Evolutionary conservation across 169 alveolate species (phyloP).

Genomic region (Plasmodium gonderi): DNA sequence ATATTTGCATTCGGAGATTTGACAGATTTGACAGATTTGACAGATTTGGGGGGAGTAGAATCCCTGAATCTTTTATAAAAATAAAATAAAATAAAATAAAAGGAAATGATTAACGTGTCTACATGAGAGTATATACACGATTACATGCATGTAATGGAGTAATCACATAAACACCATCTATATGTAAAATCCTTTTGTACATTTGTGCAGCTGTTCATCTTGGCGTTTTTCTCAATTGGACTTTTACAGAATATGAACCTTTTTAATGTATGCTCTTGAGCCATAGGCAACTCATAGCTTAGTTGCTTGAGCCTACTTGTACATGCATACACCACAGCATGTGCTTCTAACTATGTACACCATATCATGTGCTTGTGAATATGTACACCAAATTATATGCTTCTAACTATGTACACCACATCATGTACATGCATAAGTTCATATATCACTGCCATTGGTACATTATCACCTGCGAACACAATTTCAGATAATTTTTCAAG

Average conservation of each 20-base stretch:
- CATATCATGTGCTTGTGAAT: too few relatives aligned
- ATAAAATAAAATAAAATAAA: neutral
- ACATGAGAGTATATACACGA: neutral
- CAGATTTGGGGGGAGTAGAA: too few relatives aligned
- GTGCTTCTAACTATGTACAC: too few relatives aligned
- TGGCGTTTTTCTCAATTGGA: conserved; percentile 59
- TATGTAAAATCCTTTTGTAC: neutral
- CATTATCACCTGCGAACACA: neutral
- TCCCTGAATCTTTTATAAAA: too few relatives aligned
- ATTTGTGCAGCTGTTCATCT: conserved; percentile 13
- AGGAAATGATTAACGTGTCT: neutral
- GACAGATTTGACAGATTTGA: too few relatives aligned
- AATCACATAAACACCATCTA: neutral
- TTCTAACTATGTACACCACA: too few relatives aligned
- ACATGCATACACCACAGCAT: too few relatives aligned
- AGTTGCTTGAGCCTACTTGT: too few relatives aligned
- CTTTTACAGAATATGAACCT: conserved; percentile 52
- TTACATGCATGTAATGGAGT: neutral
- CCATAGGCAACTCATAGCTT: neutral
- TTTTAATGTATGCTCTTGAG: conserved; percentile 19
- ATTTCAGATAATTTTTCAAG: conserved; percentile 56
- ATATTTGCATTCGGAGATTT: too few relatives aligned
- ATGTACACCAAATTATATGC: too few relatives aligned
- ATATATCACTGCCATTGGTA: neutral
- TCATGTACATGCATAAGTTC: neutral